Evolutionary conservation across 805 yeast species (phyloP).

Genomic region (Cyberlindnera mycetangii): DNA sequence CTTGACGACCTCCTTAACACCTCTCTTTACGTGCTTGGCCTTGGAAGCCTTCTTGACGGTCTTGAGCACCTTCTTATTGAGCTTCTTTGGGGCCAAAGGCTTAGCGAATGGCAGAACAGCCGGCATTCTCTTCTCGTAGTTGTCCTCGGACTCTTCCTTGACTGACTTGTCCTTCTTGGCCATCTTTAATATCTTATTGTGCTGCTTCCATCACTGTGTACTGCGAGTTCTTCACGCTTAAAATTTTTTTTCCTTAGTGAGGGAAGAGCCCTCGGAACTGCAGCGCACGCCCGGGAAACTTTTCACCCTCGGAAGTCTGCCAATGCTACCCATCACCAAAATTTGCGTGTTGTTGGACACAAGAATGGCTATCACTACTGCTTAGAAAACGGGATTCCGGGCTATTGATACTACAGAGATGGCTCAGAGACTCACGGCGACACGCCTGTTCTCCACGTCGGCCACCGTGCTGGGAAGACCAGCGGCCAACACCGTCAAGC

Average conservation of each 20-base stretch:
- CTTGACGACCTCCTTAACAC: constrained; percentile 98
- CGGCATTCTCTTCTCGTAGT: constrained; percentile 88
- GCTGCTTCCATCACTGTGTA: background rate
- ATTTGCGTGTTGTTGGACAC: constrained; percentile 2
- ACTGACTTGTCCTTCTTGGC: constrained; percentile 44
- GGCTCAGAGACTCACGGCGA: background rate
- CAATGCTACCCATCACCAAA: background rate
- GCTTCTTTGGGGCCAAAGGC: constrained; percentile 93
- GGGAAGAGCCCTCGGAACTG: constrained; percentile 11
- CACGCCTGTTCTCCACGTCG: constrained; percentile 25
- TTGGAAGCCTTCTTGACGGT: constrained; percentile 97
- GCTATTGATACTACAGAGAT: background rate
- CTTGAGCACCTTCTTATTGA: constrained; percentile 92
- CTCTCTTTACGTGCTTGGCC: constrained; percentile 97
- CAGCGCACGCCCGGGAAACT: constrained; percentile 6
- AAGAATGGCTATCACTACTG: background rate
- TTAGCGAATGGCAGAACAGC: constrained; percentile 89
- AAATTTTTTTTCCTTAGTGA: constrained; percentile 10
- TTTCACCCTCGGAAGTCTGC: constrained; percentile 8
- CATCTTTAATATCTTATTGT: constrained; percentile 30
- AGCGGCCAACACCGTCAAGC: constrained; percentile 74
- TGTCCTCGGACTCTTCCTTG: constrained; percentile 50
- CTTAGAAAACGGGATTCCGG: no score
- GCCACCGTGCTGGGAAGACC: constrained; percentile 38
- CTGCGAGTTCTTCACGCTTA: background rate